phyloP scores from a whole-genome alignment of 306 rosid genomes.

The Leucaena leucocephala region DNA sequence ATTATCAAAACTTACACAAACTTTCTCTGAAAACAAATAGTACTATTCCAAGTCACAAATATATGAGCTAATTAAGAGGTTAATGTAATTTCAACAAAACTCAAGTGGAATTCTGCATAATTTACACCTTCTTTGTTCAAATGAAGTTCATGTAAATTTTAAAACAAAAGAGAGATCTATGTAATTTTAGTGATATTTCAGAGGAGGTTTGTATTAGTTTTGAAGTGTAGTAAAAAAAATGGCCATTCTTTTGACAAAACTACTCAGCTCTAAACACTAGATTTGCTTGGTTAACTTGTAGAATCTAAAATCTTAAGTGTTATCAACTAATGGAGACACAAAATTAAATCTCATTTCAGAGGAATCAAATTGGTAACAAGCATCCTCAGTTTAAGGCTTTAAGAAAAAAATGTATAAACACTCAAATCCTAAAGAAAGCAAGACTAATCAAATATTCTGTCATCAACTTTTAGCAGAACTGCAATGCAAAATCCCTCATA shows the following conservation, averaged over 20 bases:
- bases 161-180: not conserved
- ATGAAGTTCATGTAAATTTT: not conserved
- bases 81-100: not conserved
- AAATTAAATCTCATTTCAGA: not conserved
- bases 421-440: no score
- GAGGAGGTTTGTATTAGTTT: no score
- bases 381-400: not conserved
- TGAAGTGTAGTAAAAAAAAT: constrained; percentile 3
- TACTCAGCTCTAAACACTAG: not conserved
- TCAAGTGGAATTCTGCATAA: not conserved
- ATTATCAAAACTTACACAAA: no score
- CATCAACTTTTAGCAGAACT: not conserved
- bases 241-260: not conserved
- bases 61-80: no score
- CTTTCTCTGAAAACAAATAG: no score
- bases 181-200: no score
- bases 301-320: not conserved
- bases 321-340: not conserved
- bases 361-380: not conserved
- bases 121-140: not conserved
- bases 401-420: not conserved
- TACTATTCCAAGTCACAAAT: no score
- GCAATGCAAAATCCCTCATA: not conserved
- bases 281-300: constrained; percentile 1
- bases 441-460: not conserved